Base-by-base conservation (phyloP, 2,329 filamentous ascomycete genomes). In the Aspergillus niger region DNA sequence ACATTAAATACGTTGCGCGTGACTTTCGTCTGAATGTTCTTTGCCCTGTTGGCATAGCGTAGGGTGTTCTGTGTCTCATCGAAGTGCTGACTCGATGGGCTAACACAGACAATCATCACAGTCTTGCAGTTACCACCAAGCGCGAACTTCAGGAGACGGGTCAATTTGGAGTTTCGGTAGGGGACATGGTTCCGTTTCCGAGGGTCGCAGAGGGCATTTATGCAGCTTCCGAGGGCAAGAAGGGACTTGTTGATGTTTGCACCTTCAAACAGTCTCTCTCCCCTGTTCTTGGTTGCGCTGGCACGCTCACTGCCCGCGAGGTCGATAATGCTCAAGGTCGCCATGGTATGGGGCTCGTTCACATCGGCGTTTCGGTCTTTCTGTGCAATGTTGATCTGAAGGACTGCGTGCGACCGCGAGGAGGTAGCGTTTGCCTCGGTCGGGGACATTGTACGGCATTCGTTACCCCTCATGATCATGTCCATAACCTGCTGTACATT, bases 181-280 rank as follows among this genome's bases (percentile, higher is more conserved):
- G 95, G 95, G 13, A 99, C 91, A 76, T 99, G 95, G 67, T 96
- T 95, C 66, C 87, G 89, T 79, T 95, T 96, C 55, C 92, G 87
- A 4, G 91, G 87, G 72, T 99, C 95, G 79, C 95, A 99, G 15
- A 99, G 87, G 5, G 95, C 96, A 70, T 99, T 99, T 83, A 99
- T 99, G 79, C 95, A 99, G 77, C 94, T 94, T 63, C 95, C 95
- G 8, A 99, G 81, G 0, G 95, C 94, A 15, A 99, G 86, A 2
- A 99, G 83, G 1, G 95, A 99, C 74, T 98, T 97, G 86, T 99
- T 99, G 85, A 99, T 99, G 77, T 99, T 99, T 70, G 95, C 95
- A 65, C 95, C 95, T 77, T 99, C 95, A 13, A 93, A 83, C 39
- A 99, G 81, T 39, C 95, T 85, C 74, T 97, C 94, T 58, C 95